These are phyloP conservation scores for Globisporangium paddicum DNA, from an alignment of 352 stramenopile species.

Conservation along the genomic window DNA sequence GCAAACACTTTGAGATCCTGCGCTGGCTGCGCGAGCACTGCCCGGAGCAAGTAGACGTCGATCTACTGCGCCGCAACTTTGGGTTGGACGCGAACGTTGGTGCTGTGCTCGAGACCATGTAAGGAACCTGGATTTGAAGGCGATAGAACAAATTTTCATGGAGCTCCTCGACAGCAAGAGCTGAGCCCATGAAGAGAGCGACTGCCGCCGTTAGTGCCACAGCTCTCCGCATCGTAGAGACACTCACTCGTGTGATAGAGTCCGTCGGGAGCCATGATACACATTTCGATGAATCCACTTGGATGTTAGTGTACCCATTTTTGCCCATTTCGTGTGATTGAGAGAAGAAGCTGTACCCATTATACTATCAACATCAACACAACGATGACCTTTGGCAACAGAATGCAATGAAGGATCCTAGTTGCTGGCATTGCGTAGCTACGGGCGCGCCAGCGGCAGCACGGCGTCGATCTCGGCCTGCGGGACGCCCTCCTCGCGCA, in stretches of 20 bases:
- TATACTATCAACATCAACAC: too few relatives aligned
- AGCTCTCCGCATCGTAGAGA: background rate
- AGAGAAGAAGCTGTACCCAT: too few relatives aligned
- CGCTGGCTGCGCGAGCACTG: constrained; percentile 8
- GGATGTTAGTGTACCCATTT: too few relatives aligned
- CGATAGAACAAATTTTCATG: too few relatives aligned
- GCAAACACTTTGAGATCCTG: constrained; percentile 11
- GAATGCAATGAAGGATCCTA: too few relatives aligned
- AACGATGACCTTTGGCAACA: too few relatives aligned
- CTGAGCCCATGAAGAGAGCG: constrained; percentile 8
- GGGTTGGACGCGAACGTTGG: background rate
- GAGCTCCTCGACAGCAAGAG: background rate
- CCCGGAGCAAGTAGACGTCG: background rate
- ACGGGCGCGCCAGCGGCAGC: constrained; percentile 7
- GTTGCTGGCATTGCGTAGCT: too few relatives aligned
- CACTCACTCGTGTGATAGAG: background rate
- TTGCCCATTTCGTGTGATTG: too few relatives aligned
- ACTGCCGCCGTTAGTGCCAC: background rate
- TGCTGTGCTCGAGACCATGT: constrained; percentile 2
- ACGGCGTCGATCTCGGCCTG: constrained; percentile 16
- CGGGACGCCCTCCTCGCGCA: constrained; percentile 13
- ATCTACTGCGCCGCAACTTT: background rate
- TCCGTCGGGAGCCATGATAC: too few relatives aligned
- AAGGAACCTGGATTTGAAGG: background rate
- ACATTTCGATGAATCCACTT: too few relatives aligned